Base-by-base conservation (phyloP, 192 early-diverging fungal genomes). In the Pilobolus umbonatus region DNA sequence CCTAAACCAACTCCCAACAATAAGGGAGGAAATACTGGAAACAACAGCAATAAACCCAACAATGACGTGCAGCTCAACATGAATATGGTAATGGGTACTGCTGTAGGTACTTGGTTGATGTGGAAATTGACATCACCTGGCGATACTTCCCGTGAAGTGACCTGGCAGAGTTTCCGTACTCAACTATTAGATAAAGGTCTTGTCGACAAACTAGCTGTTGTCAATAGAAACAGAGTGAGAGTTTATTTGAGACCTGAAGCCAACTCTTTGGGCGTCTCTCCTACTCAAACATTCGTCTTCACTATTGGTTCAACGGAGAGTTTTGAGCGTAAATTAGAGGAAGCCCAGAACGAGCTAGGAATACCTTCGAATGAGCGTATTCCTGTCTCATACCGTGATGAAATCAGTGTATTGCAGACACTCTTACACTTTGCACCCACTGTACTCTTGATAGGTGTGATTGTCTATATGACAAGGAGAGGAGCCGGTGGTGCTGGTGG, bases 351-450 rank as follows among this genome's bases (percentile, higher is more conserved):
- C 44, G 92, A 97, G 69, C 83, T 99, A 52, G 85, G 86, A 19
- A 95, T 99, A 50, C 93, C 94, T 19, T 73, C 91, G 17, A 80
- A 78, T 29, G 87, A 98, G 65, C 87, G 94, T 25, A 91, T 99
- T 42, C 94, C 95, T 0, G 92, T 99, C 2, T 80, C 91, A 21
- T 99, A 95, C 71, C 69, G 77, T 50, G 91, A 90, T 45, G 91
- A 95, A 67, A 78, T 92, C 61, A 85, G 75, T 67, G 31, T 90
- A 12, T 51, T 76, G 5, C 85, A 77, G 57, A 84, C 94, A 4
- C 51, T 94, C 55, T 72, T 97, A 28, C 91, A 96, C 74, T 82
- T 99, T 70, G 90, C 92, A 24, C 97, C 97, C 24, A 99, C 97
- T 1, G 61, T 95, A 15, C 68, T 98, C 39, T 65, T 98, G 67